phyloP scores from a whole-genome alignment of 2,329 filamentous ascomycete genomes.

The Stagonosporopsis chrysanthemi region DNA sequence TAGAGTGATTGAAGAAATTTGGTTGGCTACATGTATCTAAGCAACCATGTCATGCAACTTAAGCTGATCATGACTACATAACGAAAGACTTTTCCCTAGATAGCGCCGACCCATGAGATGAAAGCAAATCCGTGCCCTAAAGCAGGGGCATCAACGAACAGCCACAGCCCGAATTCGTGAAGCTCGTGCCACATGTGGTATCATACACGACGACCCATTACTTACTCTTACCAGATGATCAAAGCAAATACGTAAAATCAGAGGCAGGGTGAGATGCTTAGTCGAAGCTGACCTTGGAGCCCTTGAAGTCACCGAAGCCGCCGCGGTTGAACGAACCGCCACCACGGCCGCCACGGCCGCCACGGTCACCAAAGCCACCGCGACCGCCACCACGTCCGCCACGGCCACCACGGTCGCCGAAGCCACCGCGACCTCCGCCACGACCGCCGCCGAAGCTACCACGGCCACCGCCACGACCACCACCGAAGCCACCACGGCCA shows the following conservation, averaged over 20 bases:
- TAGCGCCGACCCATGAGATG: constrained; percentile 20
- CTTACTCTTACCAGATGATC: constrained; percentile 35
- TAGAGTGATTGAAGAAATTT: constrained; percentile 1
- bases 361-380: constrained; percentile 54
- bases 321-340: constrained; percentile 57
- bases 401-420: constrained; percentile 57
- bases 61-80: constrained; percentile 11
- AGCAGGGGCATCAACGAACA: constrained; percentile 19
- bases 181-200: constrained; percentile 25
- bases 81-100: constrained; percentile 20
- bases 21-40: constrained; percentile 25
- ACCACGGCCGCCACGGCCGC: constrained; percentile 57
- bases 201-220: constrained; percentile 29
- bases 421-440: constrained; percentile 59
- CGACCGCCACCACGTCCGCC: constrained; percentile 57
- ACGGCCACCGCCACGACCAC: constrained; percentile 60
- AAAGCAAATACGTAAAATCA: constrained; percentile 27
- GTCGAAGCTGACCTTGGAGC: constrained; percentile 78
- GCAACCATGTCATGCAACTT: constrained; percentile 13
- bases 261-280: constrained; percentile 29
- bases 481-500: constrained; percentile 60
- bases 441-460: constrained; percentile 53
- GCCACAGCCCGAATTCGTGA: constrained; percentile 19
- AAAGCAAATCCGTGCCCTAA: constrained; percentile 22
- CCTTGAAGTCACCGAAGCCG: constrained; percentile 73